Conservation (phyloP, 2,329 filamentous ascomycete species). For the Aspergillus calidoustus region DNA sequence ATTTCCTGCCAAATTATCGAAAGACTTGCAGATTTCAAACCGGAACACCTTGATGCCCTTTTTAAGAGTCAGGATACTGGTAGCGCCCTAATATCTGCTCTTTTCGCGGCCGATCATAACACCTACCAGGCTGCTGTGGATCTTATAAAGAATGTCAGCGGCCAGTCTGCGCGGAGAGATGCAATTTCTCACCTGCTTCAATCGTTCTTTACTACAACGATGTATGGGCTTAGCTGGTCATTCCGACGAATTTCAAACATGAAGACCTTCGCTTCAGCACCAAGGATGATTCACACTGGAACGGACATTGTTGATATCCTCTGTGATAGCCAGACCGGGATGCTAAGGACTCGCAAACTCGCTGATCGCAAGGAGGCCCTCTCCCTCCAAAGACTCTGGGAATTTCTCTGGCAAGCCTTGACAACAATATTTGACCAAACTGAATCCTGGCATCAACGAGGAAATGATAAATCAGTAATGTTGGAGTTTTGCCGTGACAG, state of each 20-base stretch:
- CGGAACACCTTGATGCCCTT: conserved; percentile 69
- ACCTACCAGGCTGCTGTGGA: conserved; percentile 81
- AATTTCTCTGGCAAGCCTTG: conserved; percentile 78
- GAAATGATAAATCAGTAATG: conserved; percentile 76
- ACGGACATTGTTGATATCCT: conserved; percentile 67
- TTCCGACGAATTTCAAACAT: conserved; percentile 60
- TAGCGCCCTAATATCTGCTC: conserved; percentile 74
- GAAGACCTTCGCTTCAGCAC: conserved; percentile 63
- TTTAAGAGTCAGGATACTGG: conserved; percentile 71
- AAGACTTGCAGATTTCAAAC: conserved; percentile 75
- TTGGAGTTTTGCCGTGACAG: conserved; percentile 91
- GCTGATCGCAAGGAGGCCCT: conserved; percentile 63
- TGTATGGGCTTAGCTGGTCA: conserved; percentile 61
- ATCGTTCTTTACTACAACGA: conserved; percentile 59
- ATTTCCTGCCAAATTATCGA: conserved; percentile 76
- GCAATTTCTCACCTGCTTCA: conserved; percentile 65
- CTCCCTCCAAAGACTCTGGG: conserved; percentile 79
- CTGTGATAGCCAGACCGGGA: conserved; percentile 65
- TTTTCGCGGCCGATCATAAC: conserved; percentile 79
- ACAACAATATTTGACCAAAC: conserved; percentile 81
- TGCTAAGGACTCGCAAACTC: conserved; percentile 63
- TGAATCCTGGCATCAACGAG: conserved; percentile 75
- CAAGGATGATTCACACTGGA: conserved; percentile 64
- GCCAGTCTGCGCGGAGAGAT: conserved; percentile 65
- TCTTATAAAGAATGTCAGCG: conserved; percentile 80